Evolutionary conservation across 2,329 filamentous ascomycete species (phyloP), one percentile per base, ranked within the genome.

Genomic region (Diaporthe citrichinensis): DNA sequence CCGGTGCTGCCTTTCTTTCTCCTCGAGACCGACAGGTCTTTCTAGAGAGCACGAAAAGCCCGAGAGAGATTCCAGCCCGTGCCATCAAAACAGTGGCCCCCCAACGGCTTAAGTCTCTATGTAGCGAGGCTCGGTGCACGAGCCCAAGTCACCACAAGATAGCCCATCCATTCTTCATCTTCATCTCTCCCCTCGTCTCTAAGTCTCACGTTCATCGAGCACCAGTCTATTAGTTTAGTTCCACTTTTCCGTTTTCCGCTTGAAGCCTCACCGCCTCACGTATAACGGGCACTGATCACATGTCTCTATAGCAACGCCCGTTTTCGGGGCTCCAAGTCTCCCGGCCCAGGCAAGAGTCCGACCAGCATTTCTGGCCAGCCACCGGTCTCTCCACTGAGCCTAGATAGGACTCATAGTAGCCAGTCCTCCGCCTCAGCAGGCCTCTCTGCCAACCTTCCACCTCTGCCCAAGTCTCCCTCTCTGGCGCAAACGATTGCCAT

Each of bases 401-500:
- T 75, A 69, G 71, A 84, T 85, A 80, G 85, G 75, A 83, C 87
- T 68, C 88, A 89, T 81, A 85, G 84, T 78, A 88, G 84, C 81
- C 88, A 90, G 78, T 87, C 88, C 49, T 61, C 76, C 41, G 73
- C 73, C 14, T 87, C 90, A 49, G 83, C 86, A 69, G 90, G 83
- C 80, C 80, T 89, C 77, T 88, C 90, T 75, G 90, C 90, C 57
- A 90, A 88, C 82, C 88, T 92, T 59, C 90, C 91, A 76, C 91
- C 91, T 76, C 85, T 93, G 79, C 89, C 90, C 65, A 91, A 87
- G 81, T 92, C 92, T 76, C 91, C 92, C 74, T 92, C 91, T 58
- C 87, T 93, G 74, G 87, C 91, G 76, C 89, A 92, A 81, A 92
- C 90, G 77, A 92, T 95, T 85, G 91, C 92, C 68, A 91, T 93